A percentile compares a stretch with the other conserved stretches of the same genome.
Conservation (phyloP, 2,329 filamentous ascomycete genomes). For the Knoxdaviesia capensis region DNA sequence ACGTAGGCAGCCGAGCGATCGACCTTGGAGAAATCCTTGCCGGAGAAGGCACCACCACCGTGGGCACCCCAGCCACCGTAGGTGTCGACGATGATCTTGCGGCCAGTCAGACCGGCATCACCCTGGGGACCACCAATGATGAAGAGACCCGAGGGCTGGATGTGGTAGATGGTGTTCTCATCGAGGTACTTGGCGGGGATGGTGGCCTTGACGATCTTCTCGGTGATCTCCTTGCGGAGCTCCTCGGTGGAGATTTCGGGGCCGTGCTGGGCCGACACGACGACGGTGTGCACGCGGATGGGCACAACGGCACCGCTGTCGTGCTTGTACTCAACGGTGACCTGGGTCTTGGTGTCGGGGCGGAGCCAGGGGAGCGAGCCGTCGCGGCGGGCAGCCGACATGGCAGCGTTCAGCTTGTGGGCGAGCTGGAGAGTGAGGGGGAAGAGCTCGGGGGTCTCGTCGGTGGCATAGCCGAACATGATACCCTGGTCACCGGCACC, state of each 20-base stretch:
- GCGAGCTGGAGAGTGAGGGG: constrained; percentile 84
- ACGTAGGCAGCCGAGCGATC: constrained; percentile 96
- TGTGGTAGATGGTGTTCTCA: constrained; percentile 90
- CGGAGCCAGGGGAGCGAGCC: constrained; percentile 83
- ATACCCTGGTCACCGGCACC: constrained; percentile 99
- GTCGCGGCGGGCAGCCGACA: constrained; percentile 74
- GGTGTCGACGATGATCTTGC: constrained; percentile 99
- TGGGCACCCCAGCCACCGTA: constrained; percentile 99
- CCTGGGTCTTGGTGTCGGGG: constrained; percentile 98
- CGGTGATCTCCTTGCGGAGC: constrained; percentile 82
- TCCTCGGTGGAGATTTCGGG: constrained; percentile 76
- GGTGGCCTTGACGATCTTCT: constrained; percentile 92
- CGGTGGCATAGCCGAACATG: constrained; percentile 99
- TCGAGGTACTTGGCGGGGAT: constrained; percentile 87
- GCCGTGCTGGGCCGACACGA: constrained; percentile 89
- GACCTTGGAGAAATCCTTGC: constrained; percentile 99
- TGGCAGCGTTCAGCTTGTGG: constrained; percentile 92
- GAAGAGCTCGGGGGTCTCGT: constrained; percentile 94
- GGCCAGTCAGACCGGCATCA: constrained; percentile 94
- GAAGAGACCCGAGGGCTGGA: constrained; percentile 96
- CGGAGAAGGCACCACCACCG: constrained; percentile 99
- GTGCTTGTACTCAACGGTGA: constrained; percentile 96
- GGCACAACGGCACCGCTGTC: constrained; percentile 87
- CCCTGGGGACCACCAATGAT: constrained; percentile 98
- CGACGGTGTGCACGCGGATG: constrained; percentile 83